Base-by-base conservation (phyloP, 352 stramenopile genomes). In the Globisporangium polare region DNA sequence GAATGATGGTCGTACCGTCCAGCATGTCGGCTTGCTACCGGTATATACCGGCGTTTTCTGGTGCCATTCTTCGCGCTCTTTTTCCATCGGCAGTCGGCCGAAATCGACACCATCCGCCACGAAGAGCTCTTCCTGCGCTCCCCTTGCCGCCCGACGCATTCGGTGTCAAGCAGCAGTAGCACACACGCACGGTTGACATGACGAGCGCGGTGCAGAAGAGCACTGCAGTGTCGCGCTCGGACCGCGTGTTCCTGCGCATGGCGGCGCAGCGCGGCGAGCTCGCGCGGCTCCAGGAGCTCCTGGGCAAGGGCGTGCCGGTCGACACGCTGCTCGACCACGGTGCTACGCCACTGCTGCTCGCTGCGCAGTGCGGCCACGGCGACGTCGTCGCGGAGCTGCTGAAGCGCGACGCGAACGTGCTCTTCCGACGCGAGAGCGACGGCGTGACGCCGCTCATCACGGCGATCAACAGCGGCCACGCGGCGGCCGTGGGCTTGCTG, bases 241-340 rank as follows among this genome's bases (percentile, higher is more conserved):
- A 62, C 22, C 33, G 20, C 18, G 43, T 62, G 9, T 45, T 49
- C 27, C 43, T 62, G 45, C 56, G 45, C 2, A 41, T 55, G n/a
- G 56, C 56, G 15, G 46, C 42, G 26, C 56, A 55, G 33, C 29
- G 43, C 31, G 56, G 56, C 29, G 27, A 62, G 27, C 31, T 62
- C 10, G 20, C 20, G 5, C 42, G 43, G 31, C 42, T 62, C 20
- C 56, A 33, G 29, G 43, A 55, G 45, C 10, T 62, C n/a, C 31
- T 62, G 1, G 22, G 20, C 9, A 52, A 53, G 15, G 56, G 56
- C n/a, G 56, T 62, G 13, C 31, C 45, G 5, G 43, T 53, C 17
- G 56, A 62, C 43, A 62, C 56, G 31, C 12, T 46, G 7, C 43
- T 62, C 10, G 45, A 62, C 13, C 27, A 62, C 45, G 56, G 56